Base-by-base conservation (phyloP, 1,139 yeast species). In the Dujonia santamariae region DNA sequence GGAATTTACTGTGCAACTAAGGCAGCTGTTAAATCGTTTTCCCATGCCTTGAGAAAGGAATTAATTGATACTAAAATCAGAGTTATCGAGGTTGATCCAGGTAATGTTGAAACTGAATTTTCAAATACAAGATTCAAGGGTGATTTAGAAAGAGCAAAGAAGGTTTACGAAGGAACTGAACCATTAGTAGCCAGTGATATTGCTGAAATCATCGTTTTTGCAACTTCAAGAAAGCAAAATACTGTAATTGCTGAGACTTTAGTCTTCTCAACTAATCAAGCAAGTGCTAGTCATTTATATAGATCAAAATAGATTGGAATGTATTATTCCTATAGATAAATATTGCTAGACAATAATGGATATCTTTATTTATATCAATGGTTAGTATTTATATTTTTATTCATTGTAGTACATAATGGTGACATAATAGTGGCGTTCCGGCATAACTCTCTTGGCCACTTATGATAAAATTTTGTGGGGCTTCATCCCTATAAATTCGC, bases 1-100 rank as follows among this genome's bases (percentile, higher is more conserved):
- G 77, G 86, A 8, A 80, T 87, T 45, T 87, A 87, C 63, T 86
- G 96, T 63, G 84, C 95, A n/a, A 77, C 92, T 34, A 87, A 87
- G 60, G 85, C 88, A 28, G 86, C 92, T 15, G 77, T 87, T 21
- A 74, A 80, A 44, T 82, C 88, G 0, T 87, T 87, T 56, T 73
- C 90, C 15, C 80, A 80, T 32, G 72, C 85, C 4, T 68, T 86
- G 59, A 75, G 96, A 57, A 84, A 84, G 59, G 96, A 87, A 57
- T 67, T 80, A 52, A 78, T 85, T 44, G 66, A 70, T 54, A 83
- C 95, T 23, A 72, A 75, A 37, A 78, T 86, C 45, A 72, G 96
- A 51, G 88, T 86, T 36, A 75, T 87, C 47, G 94, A 85, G 55
- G 74, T 86, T 34, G 90, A 85, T 42, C 96, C 96, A 8, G 96